phyloP scores from a whole-genome alignment of 306 rosid genomes.

The Myrica gale region DNA sequence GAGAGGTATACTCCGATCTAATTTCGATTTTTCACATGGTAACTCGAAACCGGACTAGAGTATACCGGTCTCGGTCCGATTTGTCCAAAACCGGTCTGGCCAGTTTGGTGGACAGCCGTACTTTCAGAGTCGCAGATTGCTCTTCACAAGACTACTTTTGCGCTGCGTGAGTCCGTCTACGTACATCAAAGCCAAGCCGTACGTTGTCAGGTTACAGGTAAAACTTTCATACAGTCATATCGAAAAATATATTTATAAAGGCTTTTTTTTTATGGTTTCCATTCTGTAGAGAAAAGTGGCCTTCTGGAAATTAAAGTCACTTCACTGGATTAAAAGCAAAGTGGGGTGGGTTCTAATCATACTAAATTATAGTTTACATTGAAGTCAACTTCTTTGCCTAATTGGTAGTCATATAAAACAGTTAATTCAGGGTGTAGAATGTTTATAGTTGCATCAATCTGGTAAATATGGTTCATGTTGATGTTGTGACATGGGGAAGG shows the following conservation, averaged over 20 bases:
- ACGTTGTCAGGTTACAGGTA: slow-evolving; percentile 52
- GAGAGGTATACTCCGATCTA: too few species aligned
- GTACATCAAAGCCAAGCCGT: slow-evolving; percentile 43
- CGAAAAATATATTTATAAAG: background rate
- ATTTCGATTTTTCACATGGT: too few species aligned
- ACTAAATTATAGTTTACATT: background rate
- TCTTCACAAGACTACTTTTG: slow-evolving; percentile 44
- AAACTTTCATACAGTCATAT: background rate
- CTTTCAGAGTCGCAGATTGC: slow-evolving; percentile 39
- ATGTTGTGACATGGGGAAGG: slow-evolving; percentile 97
- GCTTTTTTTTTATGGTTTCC: background rate
- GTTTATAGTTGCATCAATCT: background rate
- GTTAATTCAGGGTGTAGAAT: background rate
- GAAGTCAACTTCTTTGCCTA: background rate
- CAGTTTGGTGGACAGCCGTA: too few species aligned
- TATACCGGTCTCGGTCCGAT: too few species aligned
- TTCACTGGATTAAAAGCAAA: too few species aligned
- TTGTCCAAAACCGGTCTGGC: too few species aligned
- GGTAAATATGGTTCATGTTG: background rate
- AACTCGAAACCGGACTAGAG: too few species aligned
- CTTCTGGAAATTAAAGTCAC: background rate
- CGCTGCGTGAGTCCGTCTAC: slow-evolving; percentile 37
- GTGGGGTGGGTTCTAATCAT: background rate
- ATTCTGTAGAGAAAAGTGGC: background rate
- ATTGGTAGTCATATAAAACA: background rate